Conservation (phyloP, 306 rosid species). For the Quercus dentata region DNA sequence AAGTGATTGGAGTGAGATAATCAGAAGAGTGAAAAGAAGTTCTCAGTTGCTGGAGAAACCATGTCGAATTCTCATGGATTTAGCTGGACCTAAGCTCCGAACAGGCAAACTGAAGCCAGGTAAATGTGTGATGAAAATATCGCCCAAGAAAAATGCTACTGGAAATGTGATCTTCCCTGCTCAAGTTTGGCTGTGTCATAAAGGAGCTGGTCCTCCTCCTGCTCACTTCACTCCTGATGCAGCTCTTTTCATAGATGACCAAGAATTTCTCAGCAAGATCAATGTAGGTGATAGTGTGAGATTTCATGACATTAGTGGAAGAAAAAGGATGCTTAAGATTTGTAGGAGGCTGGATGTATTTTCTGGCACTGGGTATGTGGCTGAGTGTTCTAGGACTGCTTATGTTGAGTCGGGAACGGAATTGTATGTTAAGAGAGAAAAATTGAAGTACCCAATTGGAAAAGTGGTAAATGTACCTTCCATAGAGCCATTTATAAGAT, state of each 20-base stretch:
- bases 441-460: neutral
- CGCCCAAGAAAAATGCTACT: neutral
- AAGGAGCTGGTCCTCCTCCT: neutral
- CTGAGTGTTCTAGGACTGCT: slow-evolving; percentile 6
- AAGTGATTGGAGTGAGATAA: neutral
- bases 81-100: slow-evolving; percentile 13
- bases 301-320: neutral
- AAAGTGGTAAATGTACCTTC: neutral
- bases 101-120: slow-evolving; percentile 12
- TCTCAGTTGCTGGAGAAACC: slow-evolving; percentile 10
- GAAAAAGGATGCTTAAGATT: neutral
- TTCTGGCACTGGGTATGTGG: neutral
- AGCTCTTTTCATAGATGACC: slow-evolving; percentile 5
- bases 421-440: neutral
- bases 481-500: neutral
- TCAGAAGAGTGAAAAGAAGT: neutral
- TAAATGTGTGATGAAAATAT: slow-evolving; percentile 4
- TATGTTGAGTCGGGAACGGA: neutral
- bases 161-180: slow-evolving; percentile 9
- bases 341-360: neutral
- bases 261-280: neutral
- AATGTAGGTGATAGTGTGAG: neutral
- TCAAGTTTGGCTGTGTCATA: neutral
- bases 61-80: slow-evolving; percentile 9
- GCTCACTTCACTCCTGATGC: neutral